Percentiles rank a stretch among this genome's conserved stretches.
Conservation (phyloP, 2,329 filamentous ascomycete genomes). For the Verticillium zaregamsianum region DNA sequence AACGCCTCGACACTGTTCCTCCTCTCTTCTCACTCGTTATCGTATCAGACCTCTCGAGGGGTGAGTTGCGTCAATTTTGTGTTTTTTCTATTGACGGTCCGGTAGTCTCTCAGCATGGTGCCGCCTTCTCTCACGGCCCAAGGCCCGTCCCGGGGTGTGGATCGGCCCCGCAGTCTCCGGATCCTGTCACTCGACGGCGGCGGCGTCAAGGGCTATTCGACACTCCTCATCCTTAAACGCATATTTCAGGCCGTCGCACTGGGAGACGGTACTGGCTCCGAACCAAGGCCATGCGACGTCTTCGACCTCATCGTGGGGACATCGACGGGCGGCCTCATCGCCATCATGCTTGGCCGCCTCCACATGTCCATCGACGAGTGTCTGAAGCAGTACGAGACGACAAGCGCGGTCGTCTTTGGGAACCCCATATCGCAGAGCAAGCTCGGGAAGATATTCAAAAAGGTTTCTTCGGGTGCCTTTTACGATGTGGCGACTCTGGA, state of each 20-base stretch:
- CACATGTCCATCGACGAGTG: constrained; percentile 1
- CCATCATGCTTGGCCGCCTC: constrained; percentile 1
- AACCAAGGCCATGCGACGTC: constrained; percentile 26
- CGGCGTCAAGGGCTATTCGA: constrained; percentile 29
- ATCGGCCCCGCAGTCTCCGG: background rate
- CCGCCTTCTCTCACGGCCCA: background rate
- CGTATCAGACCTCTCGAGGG: too few species aligned
- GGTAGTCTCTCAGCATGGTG: background rate
- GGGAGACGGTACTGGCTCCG: constrained; percentile 4
- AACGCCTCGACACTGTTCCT: too few species aligned
- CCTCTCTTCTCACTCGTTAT: too few species aligned
- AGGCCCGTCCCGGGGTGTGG: background rate
- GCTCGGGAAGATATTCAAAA: background rate
- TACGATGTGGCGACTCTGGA: background rate
- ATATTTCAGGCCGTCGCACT: constrained; percentile 23
- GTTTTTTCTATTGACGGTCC: background rate
- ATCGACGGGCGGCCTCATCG: background rate
- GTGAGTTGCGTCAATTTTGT: too few species aligned
- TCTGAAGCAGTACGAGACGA: background rate
- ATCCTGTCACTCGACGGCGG: constrained; percentile 26
- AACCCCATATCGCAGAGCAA: background rate
- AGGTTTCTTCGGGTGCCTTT: background rate
- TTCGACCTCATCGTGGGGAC: constrained; percentile 27
- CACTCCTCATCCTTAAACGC: constrained; percentile 25
- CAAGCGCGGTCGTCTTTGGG: background rate